Conservation (phyloP, 768 basidiomycete genomes). For the Zangia roseola region DNA sequence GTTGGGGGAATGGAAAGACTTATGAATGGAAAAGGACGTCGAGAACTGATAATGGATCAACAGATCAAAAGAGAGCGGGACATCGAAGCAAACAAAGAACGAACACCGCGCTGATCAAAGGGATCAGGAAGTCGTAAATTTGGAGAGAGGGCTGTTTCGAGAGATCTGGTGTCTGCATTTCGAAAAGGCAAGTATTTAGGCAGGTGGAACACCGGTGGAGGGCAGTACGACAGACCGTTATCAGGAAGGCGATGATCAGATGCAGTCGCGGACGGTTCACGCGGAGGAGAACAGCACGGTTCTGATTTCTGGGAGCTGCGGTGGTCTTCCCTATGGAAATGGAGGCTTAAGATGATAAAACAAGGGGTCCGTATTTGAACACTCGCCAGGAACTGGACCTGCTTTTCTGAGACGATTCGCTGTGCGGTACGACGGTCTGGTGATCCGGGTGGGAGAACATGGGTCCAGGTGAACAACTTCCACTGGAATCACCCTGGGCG, state of each 20-base stretch:
- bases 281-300: slow-evolving; percentile 20
- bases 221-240: slow-evolving; percentile 28
- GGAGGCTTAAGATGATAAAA: slow-evolving; percentile 14
- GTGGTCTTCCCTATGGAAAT: slow-evolving; percentile 28
- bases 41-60: slow-evolving; percentile 41
- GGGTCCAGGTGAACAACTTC: slow-evolving; percentile 7
- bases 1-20: slow-evolving; percentile 29
- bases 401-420: slow-evolving; percentile 24
- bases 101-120: slow-evolving; percentile 37
- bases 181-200: slow-evolving; percentile 30
- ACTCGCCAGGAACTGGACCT: slow-evolving; percentile 29
- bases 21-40: slow-evolving; percentile 36
- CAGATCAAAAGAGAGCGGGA: slow-evolving; percentile 38
- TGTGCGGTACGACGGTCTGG: slow-evolving; percentile 26
- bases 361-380: slow-evolving; percentile 19
- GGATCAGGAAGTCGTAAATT: slow-evolving; percentile 33
- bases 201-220: slow-evolving; percentile 22
- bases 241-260: slow-evolving; percentile 35
- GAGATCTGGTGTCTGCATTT: slow-evolving; percentile 33
- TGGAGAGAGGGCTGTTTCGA: slow-evolving; percentile 32
- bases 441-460: slow-evolving; percentile 34
- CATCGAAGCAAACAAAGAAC: slow-evolving; percentile 33
- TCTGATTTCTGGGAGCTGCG: slow-evolving; percentile 25
- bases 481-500: slow-evolving; percentile 1
- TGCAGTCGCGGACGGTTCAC: slow-evolving; percentile 21